A percentile compares a stretch with the other conserved stretches of the same genome.
These are phyloP conservation scores for Zygosaccharomyces sapae DNA, from an alignment of 1,139 yeast genomes.

Conservation along the genomic window DNA sequence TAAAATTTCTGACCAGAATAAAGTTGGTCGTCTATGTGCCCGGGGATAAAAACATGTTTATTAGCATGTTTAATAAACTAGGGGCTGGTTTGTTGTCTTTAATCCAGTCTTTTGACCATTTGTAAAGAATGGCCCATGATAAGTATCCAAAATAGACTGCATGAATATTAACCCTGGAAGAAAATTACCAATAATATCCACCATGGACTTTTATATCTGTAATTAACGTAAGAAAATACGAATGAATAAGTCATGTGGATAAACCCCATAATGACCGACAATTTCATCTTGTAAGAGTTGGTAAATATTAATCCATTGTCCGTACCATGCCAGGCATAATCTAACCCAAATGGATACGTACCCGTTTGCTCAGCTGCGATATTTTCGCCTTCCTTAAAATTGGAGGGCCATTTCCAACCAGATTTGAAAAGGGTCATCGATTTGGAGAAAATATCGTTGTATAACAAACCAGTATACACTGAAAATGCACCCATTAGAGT, in stretches of 20 bases:
- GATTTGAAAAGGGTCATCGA: conserved; percentile 69
- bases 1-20: conserved; percentile 60
- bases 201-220: conserved; percentile 52
- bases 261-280: conserved; percentile 76
- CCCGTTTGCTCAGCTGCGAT: conserved; percentile 55
- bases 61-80: conserved; percentile 73
- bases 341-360: conserved; percentile 63
- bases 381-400: conserved; percentile 55
- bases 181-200: conserved; percentile 73
- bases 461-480: conserved; percentile 72
- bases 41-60: conserved; percentile 81
- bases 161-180: conserved; percentile 74
- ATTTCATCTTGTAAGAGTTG: conserved; percentile 78
- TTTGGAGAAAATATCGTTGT: conserved; percentile 72
- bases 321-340: conserved; percentile 78
- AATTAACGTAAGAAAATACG: conserved; percentile 64
- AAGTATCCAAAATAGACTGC: conserved; percentile 80
- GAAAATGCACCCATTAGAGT: conserved; percentile 74
- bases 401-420: conserved; percentile 73
- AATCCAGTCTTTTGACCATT: conserved; percentile 77
- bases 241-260: conserved; percentile 73
- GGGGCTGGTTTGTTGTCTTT: conserved; percentile 70
- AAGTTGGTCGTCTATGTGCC: conserved; percentile 61
- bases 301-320: conserved; percentile 70
- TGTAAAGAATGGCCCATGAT: conserved; percentile 65